Evolutionary conservation across 2,329 filamentous ascomycete species (phyloP), one percentile per base, ranked within the genome.

Genomic region (Fusarium piperis): DNA sequence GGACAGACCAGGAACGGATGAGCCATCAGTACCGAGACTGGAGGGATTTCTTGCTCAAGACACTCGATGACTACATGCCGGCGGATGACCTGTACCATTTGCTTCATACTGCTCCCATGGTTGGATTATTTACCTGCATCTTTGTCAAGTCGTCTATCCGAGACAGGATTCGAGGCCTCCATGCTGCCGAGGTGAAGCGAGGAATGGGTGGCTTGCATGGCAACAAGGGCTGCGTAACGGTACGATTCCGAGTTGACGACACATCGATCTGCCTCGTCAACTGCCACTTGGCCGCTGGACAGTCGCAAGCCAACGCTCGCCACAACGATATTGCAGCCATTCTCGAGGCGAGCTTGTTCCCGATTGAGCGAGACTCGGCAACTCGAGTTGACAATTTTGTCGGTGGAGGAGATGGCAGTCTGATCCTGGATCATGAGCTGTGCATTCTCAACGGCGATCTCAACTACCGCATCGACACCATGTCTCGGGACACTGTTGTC

Each of bases 391-490:
- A 97, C 79, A 92, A 90, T 70, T 99, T 92, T 78, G 89, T 94
- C 8, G 93, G 94, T 28, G 96, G 96, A n/a, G 96, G 96, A 48
- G 96, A 99, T 79, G 96, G 96, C 8, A 92, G 91, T 41, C 94
- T 98, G 92, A 93, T 99, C 65, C 86, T 98, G 64, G 96, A 99
- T 78, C 96, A 99, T 78, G 96, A 99, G 82, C 92, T 99, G n/a
- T 98, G 95, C 80, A 90, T 99, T 53, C 83, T 98, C 44, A 98
- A 98, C 76, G 96, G 96, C 30, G 96, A 99, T 79, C 87, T 99
- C 56, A 99, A 99, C 82, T 99, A 99, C 81, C 94, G 96, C 68
- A 98, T 99, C 77, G 96, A 99, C 80, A 94, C 95, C 26, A 98
- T 98, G 90, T 94, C 94, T 18, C 93, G 96, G 56, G 94, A 98